Base-by-base conservation (phyloP, 768 basidiomycete genomes). In the Rossbeevera mucosa region DNA sequence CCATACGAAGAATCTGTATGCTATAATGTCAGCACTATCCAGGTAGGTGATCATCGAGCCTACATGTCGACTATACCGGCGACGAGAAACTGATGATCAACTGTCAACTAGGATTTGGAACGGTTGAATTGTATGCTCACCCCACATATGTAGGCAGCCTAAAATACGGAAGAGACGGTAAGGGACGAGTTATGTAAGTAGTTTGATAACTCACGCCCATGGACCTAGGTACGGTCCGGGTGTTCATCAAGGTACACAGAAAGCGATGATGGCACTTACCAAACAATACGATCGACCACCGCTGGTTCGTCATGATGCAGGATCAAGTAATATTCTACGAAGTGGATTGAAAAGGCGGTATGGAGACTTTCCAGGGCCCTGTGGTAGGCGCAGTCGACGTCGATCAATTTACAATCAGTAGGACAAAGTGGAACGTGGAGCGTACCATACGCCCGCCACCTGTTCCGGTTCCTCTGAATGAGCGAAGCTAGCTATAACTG, bases 1-100 rank as follows among this genome's bases (percentile, higher is more conserved):
- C 60, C 59, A 61, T 25, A 61, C 28, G 24, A 58, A 61, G 36
- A 45, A 58, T 9, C 60, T 61, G 42, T 20, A 29, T 14, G 43
- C 20, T 5, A n/a, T 16, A 24, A 6, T 4, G 2, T 53, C 11
- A 44, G 30, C n/a, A 20, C 14, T 16, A 2, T 29, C 30, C 21
- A n/a, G 25, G n/a, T 7, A 0, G 38, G 25, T 11, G 18, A 16
- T 29, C 4, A 22, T 25, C 7, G 5, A 30, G 16, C 56, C 14
- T 30, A 50, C 56, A 55, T 18, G 36, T 57, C 45, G 8, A 54
- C 53, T 3, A 30, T 22, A 41, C 40, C 47, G 5, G 31, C 44
- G 1, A 54, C 56, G 9, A 47, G 2, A 18, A 38, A 50, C 56
- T 55, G 7, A 12, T 31, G 16, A 28, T 1, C 6, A 28, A 16